Evolutionary conservation across 169 alveolate genomes (phyloP).

Genomic region (Plasmodium chabaudi): DNA sequence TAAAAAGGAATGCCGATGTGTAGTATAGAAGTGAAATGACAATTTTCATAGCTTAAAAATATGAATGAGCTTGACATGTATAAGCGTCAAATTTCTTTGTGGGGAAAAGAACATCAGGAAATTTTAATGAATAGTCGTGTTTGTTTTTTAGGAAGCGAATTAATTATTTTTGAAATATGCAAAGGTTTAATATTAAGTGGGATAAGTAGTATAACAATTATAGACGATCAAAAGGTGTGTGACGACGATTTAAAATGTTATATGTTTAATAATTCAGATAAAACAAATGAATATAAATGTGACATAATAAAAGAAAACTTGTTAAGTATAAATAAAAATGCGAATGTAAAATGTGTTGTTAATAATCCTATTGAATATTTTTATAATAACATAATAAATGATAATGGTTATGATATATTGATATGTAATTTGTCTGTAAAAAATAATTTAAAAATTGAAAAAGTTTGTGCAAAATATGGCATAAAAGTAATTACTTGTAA

Average conservation of each 20-base stretch:
- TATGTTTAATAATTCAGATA: not conserved
- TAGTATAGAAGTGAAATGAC: not conserved
- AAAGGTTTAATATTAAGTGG: slow-evolving; percentile 52
- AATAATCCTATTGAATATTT: slow-evolving; percentile 27
- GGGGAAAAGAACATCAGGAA: slow-evolving; percentile 63
- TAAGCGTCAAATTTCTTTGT: slow-evolving; percentile 30
- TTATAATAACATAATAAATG: slow-evolving; percentile 6
- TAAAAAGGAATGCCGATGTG: not conserved
- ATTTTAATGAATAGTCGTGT: slow-evolving; percentile 35
- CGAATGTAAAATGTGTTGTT: slow-evolving; percentile 19
- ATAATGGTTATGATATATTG: slow-evolving; percentile 11
- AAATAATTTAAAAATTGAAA: slow-evolving; percentile 40
- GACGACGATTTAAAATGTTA: slow-evolving; percentile 13
- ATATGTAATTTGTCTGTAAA: slow-evolving; percentile 36
- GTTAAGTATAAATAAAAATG: slow-evolving; percentile 19
- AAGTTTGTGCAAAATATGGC: slow-evolving; percentile 1
- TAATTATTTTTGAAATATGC: slow-evolving; percentile 26
- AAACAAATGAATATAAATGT: slow-evolving; percentile 35
- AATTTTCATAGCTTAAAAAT: not conserved
- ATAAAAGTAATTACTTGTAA: slow-evolving; percentile 29
- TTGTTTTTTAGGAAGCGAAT: slow-evolving; percentile 28
- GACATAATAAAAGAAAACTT: slow-evolving; percentile 21
- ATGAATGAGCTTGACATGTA: slow-evolving; percentile 33
- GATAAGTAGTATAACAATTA: slow-evolving; percentile 10
- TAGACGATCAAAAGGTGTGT: slow-evolving; percentile 22